Conservation (phyloP, 352 stramenopile species). For the Pythium plurisporium region DNA sequence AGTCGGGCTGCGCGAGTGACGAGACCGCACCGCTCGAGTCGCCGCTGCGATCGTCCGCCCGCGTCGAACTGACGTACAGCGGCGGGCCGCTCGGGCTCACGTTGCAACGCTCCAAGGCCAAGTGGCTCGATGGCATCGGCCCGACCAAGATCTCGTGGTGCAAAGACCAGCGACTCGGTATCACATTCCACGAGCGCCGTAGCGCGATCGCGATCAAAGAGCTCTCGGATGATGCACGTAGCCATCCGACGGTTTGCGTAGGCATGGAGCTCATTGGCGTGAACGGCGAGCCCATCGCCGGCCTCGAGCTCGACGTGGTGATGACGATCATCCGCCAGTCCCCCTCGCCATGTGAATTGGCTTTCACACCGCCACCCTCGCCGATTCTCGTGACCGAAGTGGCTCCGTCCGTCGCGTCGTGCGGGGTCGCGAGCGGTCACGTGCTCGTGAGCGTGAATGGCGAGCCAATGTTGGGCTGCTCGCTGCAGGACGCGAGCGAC, state of each 20-base stretch:
- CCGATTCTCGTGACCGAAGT: constrained; percentile 41
- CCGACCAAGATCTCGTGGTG: constrained; percentile 37
- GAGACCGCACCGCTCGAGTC: too few relatives aligned
- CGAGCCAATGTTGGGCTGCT: constrained; percentile 31
- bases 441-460: constrained; percentile 34
- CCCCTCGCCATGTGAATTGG: constrained; percentile 37
- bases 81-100: constrained; percentile 35
- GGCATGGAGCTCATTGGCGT: constrained; percentile 46
- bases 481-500: constrained; percentile 28
- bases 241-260: constrained; percentile 23
- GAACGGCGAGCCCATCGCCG: constrained; percentile 28
- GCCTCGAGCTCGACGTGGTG: constrained; percentile 34
- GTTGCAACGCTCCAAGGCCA: constrained; percentile 36
- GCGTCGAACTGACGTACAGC: constrained; percentile 25
- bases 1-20: constrained; percentile 9
- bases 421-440: constrained; percentile 33
- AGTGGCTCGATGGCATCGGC: constrained; percentile 25
- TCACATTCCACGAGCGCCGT: constrained; percentile 42
- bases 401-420: constrained; percentile 13
- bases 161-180: constrained; percentile 40
- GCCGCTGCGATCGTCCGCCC: background rate
- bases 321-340: constrained; percentile 32
- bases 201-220: constrained; percentile 43
- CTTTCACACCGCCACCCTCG: constrained; percentile 42
- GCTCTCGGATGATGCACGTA: constrained; percentile 14